Conservation (phyloP, 2,329 filamentous ascomycete genomes). For the Colletotrichum tropicale region DNA sequence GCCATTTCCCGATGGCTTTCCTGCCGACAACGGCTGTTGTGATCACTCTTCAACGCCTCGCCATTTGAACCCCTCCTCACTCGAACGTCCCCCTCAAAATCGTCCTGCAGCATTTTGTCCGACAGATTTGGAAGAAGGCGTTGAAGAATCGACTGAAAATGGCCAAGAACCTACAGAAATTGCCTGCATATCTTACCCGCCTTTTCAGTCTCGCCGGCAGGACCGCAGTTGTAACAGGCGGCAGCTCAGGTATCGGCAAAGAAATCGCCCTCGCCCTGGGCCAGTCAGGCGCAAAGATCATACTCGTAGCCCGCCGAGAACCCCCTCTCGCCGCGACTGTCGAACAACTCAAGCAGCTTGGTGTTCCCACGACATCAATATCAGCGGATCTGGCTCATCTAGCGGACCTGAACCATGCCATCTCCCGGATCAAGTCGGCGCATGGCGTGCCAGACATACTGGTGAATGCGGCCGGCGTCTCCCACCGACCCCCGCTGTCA, state of each 20-base stretch:
- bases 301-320: constrained; percentile 32
- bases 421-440: constrained; percentile 6
- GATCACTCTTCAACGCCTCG: background rate
- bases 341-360: constrained; percentile 25
- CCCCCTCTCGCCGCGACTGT: constrained; percentile 27
- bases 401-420: constrained; percentile 24
- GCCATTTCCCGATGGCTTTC: background rate
- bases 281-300: constrained; percentile 31
- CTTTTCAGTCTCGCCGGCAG: constrained; percentile 33
- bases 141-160: background rate
- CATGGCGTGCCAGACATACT: constrained; percentile 34
- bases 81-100: background rate
- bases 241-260: constrained; percentile 37
- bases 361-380: constrained; percentile 27
- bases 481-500: constrained; percentile 32
- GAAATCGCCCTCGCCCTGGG: constrained; percentile 33
- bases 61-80: background rate
- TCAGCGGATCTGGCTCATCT: constrained; percentile 23
- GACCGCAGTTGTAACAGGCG: constrained; percentile 35
- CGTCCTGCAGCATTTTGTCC: background rate
- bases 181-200: constrained; percentile 26
- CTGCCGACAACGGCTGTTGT: background rate
- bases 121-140: background rate
- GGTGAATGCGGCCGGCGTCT: constrained; percentile 35
- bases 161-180: background rate